phyloP scores from a whole-genome alignment of 2,329 filamentous ascomycete species.

The Shiraia bambusicola region DNA sequence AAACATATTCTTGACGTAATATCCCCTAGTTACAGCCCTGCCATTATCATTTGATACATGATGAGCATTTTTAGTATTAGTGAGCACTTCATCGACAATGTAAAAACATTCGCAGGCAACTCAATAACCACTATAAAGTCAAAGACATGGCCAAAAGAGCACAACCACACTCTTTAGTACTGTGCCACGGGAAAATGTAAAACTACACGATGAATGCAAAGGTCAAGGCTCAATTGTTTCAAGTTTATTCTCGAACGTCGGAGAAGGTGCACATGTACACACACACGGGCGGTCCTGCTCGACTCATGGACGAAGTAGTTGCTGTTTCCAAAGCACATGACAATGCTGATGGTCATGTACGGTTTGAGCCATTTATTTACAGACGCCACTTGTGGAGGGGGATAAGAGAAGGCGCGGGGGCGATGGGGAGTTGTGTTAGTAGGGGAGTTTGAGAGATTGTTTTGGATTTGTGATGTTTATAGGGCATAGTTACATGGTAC shows the following conservation, averaged over 20 bases:
- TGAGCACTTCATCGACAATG: neutral
- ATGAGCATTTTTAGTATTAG: no score
- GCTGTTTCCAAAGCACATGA: constrained; percentile 46
- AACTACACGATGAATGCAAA: constrained; percentile 56
- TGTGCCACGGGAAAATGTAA: constrained; percentile 46
- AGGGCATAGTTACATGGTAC: no score
- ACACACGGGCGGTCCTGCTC: constrained; percentile 62
- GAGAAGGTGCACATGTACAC: constrained; percentile 63
- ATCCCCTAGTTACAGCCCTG: neutral
- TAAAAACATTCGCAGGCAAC: constrained; percentile 11
- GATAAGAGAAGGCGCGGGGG: constrained; percentile 43
- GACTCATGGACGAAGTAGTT: constrained; percentile 58
- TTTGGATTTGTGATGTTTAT: constrained; percentile 43
- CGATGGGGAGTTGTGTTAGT: constrained; percentile 44
- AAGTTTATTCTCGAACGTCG: constrained; percentile 48
- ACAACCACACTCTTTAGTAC: constrained; percentile 58
- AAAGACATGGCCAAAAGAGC: constrained; percentile 63
- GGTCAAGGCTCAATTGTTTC: constrained; percentile 57
- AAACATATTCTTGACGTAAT: neutral
- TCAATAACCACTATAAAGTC: constrained; percentile 67
- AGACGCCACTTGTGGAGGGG: constrained; percentile 53
- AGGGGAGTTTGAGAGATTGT: constrained; percentile 38
- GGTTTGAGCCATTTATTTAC: constrained; percentile 63
- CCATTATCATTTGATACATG: no score
- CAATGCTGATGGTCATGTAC: constrained; percentile 55